Conservation (phyloP, 352 stramenopile genomes). For the Globisporangium ultimum region DNA sequence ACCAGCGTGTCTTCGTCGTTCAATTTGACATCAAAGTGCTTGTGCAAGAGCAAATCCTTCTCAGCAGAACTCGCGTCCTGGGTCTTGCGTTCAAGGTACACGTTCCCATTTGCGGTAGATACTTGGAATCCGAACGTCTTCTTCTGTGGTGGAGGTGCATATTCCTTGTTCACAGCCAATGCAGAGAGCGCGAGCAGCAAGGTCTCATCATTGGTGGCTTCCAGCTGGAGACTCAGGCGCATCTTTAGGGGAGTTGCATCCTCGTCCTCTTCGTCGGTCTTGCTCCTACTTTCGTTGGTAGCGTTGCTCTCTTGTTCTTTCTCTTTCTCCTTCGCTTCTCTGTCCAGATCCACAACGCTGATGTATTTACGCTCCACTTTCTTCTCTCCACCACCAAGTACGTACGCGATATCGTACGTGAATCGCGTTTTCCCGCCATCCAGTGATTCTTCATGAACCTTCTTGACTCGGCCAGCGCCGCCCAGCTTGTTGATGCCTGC, state of each 20-base stretch:
- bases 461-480: constrained; percentile 61
- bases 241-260: constrained; percentile 18
- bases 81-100: constrained; percentile 33
- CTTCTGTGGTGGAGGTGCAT: constrained; percentile 12
- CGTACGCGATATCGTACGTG: constrained; percentile 71
- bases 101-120: constrained; percentile 33
- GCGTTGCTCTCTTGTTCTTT: constrained; percentile 20
- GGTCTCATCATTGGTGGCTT: constrained; percentile 18
- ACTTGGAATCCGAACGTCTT: constrained; percentile 42
- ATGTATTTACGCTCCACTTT: constrained; percentile 83
- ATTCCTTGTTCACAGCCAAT: background rate
- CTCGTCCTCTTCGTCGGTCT: constrained; percentile 10
- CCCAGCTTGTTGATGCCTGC: constrained; percentile 86
- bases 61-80: constrained; percentile 3
- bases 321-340: constrained; percentile 26
- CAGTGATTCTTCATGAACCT: constrained; percentile 42
- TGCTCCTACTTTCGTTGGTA: background rate
- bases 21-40: constrained; percentile 53
- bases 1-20: constrained; percentile 26
- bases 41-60: constrained; percentile 50
- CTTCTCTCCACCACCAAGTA: constrained; percentile 73
- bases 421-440: constrained; percentile 38
- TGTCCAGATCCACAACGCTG: constrained; percentile 48
- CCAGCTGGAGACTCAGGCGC: constrained; percentile 24
- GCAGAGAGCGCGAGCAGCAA: constrained; percentile 5